phyloP scores from a whole-genome alignment of 2,329 filamentous ascomycete species.

The Botrytis galanthina region DNA sequence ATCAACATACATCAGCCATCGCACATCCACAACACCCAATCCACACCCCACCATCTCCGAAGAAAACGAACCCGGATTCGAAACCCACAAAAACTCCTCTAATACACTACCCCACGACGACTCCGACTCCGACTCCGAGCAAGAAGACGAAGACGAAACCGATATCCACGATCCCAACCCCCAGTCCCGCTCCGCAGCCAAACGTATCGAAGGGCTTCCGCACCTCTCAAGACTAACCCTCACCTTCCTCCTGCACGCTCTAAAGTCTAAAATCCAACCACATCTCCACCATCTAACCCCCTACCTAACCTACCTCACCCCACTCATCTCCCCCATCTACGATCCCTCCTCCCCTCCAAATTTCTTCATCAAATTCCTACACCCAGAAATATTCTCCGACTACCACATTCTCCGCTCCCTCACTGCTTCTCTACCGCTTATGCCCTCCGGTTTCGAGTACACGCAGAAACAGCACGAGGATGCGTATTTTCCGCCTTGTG shows the following conservation, averaged over 20 bases:
- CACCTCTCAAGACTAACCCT: conserved; percentile 18
- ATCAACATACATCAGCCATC: conserved; percentile 6
- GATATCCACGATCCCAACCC: not conserved
- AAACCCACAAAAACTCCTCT: not conserved
- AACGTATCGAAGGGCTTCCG: conserved; percentile 17
- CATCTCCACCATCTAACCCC: not conserved
- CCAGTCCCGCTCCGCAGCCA: not conserved
- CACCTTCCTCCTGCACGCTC: conserved; percentile 5
- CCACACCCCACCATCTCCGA: not conserved
- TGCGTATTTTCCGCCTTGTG: conserved; percentile 59
- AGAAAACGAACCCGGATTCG: not conserved
- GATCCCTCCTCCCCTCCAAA: conserved; percentile 43
- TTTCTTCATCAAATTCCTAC: conserved; percentile 51
- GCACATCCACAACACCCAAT: not conserved
- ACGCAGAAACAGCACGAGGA: conserved; percentile 46
- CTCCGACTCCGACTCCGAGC: conserved; percentile 6
- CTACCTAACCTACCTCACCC: conserved; percentile 24
- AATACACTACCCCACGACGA: not conserved
- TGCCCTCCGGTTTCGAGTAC: conserved; percentile 44
- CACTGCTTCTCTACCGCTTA: conserved; percentile 45
- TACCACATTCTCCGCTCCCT: conserved; percentile 50
- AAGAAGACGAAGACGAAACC: not conserved
- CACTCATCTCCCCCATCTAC: conserved; percentile 28
- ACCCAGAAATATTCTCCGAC: conserved; percentile 55
- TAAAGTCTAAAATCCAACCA: not conserved